Base-by-base conservation (phyloP, 176 grass and related monocot genomes). In the Hsuehochloa calcarea region DNA sequence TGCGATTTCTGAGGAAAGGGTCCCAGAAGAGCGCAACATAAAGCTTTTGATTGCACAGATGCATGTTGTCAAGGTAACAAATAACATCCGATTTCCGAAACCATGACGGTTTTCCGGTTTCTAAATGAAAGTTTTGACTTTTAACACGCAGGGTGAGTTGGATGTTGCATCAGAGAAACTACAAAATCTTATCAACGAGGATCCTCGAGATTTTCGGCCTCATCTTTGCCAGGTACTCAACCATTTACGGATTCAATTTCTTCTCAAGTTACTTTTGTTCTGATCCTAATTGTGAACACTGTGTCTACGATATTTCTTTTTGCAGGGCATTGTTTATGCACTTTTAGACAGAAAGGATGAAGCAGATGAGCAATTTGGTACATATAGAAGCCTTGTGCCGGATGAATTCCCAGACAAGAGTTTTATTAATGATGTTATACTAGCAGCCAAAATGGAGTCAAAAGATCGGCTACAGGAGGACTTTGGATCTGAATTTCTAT, bases 41-140 rank as follows among this genome's bases (percentile, higher is more conserved):
- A 95, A 91, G 85, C 86, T 94, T 89, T 84, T 99, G 83, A 96
- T 96, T 73, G 93, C 93, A 64, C 93, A 92, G 65, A 96, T 99
- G 93, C 91, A 92, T 88, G 92, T 93, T 84, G 77, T 94, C 27
- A 79, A 82, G 93, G 93, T 99, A 87, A 72, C 5, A 45, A 26
- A 71, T 69, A 20, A 29, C 23, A 41, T 11, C 1, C 7, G 3
- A 59, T 20, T 70, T 84, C 29, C 74, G 74, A 74, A 27, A n/a
- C 79, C 61, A 26, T 27, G 4, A 8, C 11, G 25, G 3, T 55
- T 46, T 90, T 7, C 29, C 59, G 2, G 23, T 67, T 60, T 54
- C 62, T 54, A 34, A 78, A 64, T 79, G n/a, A 19, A 44, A 86
- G 10, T 46, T 13, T 54, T 37, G 68, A 72, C 8, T 70, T 66